Evolutionary conservation across 2,329 filamentous ascomycete species (phyloP), one percentile per base, ranked within the genome.

Genomic region (Paecilomyces formosus): DNA sequence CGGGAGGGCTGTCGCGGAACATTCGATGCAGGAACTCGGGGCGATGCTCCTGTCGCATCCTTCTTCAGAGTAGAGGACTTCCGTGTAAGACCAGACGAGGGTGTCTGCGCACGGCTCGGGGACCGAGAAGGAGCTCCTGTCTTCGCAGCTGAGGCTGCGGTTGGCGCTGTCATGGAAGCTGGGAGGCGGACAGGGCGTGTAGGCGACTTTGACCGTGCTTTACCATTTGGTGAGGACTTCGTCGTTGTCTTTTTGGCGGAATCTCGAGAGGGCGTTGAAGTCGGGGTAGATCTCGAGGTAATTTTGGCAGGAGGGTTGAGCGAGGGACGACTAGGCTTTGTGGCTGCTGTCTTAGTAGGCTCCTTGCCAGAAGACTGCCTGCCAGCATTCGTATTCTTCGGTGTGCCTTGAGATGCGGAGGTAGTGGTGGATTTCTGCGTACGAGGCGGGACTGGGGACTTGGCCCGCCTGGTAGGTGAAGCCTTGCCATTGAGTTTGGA

Each of bases 101-200:
- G 62, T 57, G 62, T 66, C 55, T 60, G 66, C 8, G 67, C 64
- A 54, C 69, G 69, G 55, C 67, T 68, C 12, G 67, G 60, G 3
- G 70, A 63, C 9, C 63, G 64, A 31, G 69, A 61, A 1, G 57
- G 62, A 22, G 62, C 59, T 18, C 64, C 67, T 13, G 61, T 61
- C 63, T 72, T 78, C 9, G 74, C 70, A 5, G 72, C 66, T 33
- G 77, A 74, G 24, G 78, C 65, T 28, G 73, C 69, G 15, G 75
- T 78, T 22, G 75, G 68, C 3, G 77, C 70, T 8, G 73, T 74
- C 54, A 71, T 68, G 21, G 76, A 75, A 52, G 70, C 64, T 30
- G 76, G 72, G 54, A 77, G 68, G 53, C 76, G 78, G 55, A 68
- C 66, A 39, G 76, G 66, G 53, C 67, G 71, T 30, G 73, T 74